Conservation (phyloP, 108 stramenopile genomes). For the Cyclotella baltica region DNA sequence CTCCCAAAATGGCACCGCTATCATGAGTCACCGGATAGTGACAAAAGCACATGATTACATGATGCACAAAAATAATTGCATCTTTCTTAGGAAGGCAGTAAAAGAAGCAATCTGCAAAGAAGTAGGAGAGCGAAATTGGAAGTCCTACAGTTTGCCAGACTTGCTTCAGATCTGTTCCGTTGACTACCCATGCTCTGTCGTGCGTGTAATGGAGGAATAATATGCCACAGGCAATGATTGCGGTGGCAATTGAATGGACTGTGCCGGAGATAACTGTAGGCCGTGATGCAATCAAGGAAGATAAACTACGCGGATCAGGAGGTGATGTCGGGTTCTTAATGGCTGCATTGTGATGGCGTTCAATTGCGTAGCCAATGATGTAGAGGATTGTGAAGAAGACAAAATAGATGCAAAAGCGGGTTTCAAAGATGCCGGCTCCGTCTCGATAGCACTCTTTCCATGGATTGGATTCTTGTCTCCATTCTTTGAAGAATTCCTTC, state of each 20-base stretch:
- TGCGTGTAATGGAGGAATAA: constrained; percentile 25
- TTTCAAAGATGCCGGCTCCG: constrained; percentile 40
- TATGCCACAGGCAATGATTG: constrained; percentile 35
- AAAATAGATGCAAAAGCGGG: constrained; percentile 29
- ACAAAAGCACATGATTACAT: constrained; percentile 51
- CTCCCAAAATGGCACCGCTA: constrained; percentile 25
- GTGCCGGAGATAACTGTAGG: constrained; percentile 50
- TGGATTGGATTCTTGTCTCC: constrained; percentile 35
- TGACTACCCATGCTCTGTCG: constrained; percentile 9
- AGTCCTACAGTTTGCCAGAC: constrained; percentile 52
- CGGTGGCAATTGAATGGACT: constrained; percentile 42
- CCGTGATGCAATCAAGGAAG: constrained; percentile 44
- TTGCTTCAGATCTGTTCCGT: constrained; percentile 31
- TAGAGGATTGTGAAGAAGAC: constrained; percentile 22
- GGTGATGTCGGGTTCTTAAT: constrained; percentile 25
- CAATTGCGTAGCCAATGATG: constrained; percentile 27
- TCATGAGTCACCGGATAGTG: constrained; percentile 46
- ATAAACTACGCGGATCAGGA: constrained; percentile 36
- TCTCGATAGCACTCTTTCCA: constrained; percentile 45
- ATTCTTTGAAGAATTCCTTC: constrained; percentile 1
- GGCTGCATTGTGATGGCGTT: constrained; percentile 24
- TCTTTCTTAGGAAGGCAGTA: constrained; percentile 53
- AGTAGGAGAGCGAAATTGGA: constrained; percentile 52
- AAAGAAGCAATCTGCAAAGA: constrained; percentile 36
- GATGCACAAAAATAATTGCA: constrained; percentile 45